Conservation (phyloP, 2,329 filamentous ascomycete genomes). For the Clonostachys rosea region DNA sequence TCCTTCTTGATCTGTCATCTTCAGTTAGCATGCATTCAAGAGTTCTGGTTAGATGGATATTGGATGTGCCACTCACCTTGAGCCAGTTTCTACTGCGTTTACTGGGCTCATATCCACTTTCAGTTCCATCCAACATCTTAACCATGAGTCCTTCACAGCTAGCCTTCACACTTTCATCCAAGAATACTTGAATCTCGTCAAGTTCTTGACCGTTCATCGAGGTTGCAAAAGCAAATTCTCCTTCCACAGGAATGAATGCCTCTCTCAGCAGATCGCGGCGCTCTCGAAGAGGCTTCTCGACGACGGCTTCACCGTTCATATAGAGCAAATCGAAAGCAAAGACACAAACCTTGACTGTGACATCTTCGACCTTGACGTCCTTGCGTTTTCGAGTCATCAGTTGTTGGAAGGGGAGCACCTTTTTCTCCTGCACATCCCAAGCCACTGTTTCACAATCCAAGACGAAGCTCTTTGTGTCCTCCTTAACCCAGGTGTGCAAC, state of each 20-base stretch:
- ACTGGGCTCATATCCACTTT: constrained; percentile 93
- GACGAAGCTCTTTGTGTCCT: constrained; percentile 89
- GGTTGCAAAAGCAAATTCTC: constrained; percentile 88
- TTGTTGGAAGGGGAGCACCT: constrained; percentile 94
- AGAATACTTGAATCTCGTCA: constrained; percentile 86
- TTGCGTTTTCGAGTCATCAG: constrained; percentile 98
- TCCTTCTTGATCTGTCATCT: constrained; percentile 82
- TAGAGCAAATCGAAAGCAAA: constrained; percentile 96
- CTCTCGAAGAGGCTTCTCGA: constrained; percentile 81
- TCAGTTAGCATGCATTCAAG: constrained; percentile 9
- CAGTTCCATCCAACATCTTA: constrained; percentile 93
- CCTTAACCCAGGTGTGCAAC: constrained; percentile 83
- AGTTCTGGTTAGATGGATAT: background rate
- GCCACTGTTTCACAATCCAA: constrained; percentile 98
- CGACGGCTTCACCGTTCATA: constrained; percentile 84
- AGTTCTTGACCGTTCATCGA: constrained; percentile 83
- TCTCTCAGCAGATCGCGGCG: constrained; percentile 69
- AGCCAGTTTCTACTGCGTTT: constrained; percentile 98
- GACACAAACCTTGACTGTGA: constrained; percentile 95
- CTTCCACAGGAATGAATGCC: constrained; percentile 75
- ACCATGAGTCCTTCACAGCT: constrained; percentile 98
- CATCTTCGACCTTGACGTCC: constrained; percentile 91
- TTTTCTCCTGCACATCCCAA: constrained; percentile 93
- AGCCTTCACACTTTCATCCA: constrained; percentile 93
- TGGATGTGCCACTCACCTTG: constrained; percentile 53